phyloP scores from a whole-genome alignment of 1,284 basidiomycete species.

The Fereydounia khargensis region DNA sequence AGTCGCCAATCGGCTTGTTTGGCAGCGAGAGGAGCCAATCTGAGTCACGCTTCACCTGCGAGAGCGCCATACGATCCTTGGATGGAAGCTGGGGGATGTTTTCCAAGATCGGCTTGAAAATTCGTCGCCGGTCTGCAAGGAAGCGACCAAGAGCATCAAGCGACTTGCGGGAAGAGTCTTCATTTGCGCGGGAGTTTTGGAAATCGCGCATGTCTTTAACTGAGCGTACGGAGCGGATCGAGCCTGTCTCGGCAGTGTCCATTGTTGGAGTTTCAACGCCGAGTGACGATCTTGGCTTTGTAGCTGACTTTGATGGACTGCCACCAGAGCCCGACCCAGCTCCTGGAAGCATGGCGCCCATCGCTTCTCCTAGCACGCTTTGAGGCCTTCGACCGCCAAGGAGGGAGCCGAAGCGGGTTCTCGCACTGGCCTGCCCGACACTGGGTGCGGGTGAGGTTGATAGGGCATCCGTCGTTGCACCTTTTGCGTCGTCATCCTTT shows the following conservation, averaged over 20 bases:
- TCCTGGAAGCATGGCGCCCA: too few species aligned
- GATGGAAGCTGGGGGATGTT: slow-evolving; percentile 17
- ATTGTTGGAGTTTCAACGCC: too few species aligned
- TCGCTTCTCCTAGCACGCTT: slow-evolving; percentile 25
- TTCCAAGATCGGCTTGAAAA: slow-evolving; percentile 49
- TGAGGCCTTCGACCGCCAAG: slow-evolving; percentile 22
- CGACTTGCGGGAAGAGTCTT: slow-evolving; percentile 21
- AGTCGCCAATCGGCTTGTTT: slow-evolving; percentile 27
- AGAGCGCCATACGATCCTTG: slow-evolving; percentile 34
- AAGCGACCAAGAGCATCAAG: slow-evolving; percentile 53
- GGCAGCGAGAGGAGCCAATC: slow-evolving; percentile 40
- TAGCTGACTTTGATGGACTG: too few species aligned
- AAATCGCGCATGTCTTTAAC: too few species aligned
- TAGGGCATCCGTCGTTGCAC: too few species aligned
- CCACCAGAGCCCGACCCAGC: too few species aligned
- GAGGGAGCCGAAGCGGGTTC: slow-evolving; percentile 46
- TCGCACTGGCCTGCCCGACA: slow-evolving; percentile 8
- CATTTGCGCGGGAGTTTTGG: slow-evolving; percentile 10
- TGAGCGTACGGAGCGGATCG: slow-evolving; percentile 31
- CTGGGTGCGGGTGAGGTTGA: slow-evolving; percentile 7
- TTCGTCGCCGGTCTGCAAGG: slow-evolving; percentile 51
- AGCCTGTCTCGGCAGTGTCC: slow-evolving; percentile 9
- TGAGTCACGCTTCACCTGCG: slow-evolving; percentile 38
- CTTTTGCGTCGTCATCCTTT: too few species aligned
- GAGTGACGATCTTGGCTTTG: too few species aligned